A percentile compares a stretch with the other conserved stretches of the same genome.
These are phyloP conservation scores for Cutaneotrichosporon mucoides DNA, from an alignment of 1,284 basidiomycete species.

Conservation along the genomic window DNA sequence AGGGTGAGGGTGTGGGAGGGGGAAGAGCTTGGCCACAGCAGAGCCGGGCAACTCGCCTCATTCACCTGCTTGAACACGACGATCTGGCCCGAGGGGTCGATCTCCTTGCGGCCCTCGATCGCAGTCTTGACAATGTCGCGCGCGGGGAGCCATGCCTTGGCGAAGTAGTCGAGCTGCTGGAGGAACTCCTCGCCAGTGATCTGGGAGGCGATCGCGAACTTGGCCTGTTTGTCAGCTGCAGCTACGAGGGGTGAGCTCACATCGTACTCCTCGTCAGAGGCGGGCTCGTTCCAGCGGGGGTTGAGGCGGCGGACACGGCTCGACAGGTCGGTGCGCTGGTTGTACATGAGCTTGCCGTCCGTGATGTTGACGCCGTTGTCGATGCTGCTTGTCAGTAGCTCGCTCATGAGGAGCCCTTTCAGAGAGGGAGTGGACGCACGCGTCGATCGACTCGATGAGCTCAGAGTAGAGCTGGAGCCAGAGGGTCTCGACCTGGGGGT, in stretches of 20 bases:
- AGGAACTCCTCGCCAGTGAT: slow-evolving; percentile 86
- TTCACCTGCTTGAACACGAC: slow-evolving; percentile 73
- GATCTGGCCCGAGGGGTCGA: slow-evolving; percentile 71
- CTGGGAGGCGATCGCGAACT: slow-evolving; percentile 73
- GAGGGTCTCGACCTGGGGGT: slow-evolving; percentile 65
- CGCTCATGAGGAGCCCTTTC: neutral
- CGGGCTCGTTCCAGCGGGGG: slow-evolving; percentile 82
- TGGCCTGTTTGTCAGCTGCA: slow-evolving; percentile 52
- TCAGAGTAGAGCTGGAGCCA: slow-evolving; percentile 91
- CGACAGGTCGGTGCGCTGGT: slow-evolving; percentile 72
- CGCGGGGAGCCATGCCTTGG: slow-evolving; percentile 88
- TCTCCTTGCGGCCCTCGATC: slow-evolving; percentile 59
- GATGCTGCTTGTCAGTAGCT: slow-evolving; percentile 51
- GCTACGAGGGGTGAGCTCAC: slow-evolving; percentile 51
- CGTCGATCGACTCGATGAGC: slow-evolving; percentile 93
- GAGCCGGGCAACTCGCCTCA: slow-evolving; percentile 13
- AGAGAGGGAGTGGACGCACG: slow-evolving; percentile 16
- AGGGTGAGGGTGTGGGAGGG: too few species aligned
- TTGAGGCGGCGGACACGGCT: slow-evolving; percentile 76
- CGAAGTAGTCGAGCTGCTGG: slow-evolving; percentile 73
- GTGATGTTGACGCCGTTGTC: slow-evolving; percentile 87
- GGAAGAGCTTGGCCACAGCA: too few species aligned
- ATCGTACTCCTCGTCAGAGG: slow-evolving; percentile 62
- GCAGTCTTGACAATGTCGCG: slow-evolving; percentile 72
- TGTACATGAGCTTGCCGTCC: slow-evolving; percentile 62